Evolutionary conservation across 176 grass and related monocot species (phyloP).

Genomic region (sorghum (Sorghum bicolor)): Sorghum_bicolor_NCBIv3 NC_012874.2:19501501-19502000

Average conservation of each 20-base stretch:
- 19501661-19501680: not conserved
- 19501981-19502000: not conserved
- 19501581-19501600: not conserved
- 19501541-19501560: not conserved
- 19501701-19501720: not conserved
- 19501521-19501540: not conserved
- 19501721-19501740: not conserved
- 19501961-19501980: not conserved
- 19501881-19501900: slow-evolving; percentile 95
- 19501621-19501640: not conserved
- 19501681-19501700: not conserved
- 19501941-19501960: slow-evolving; percentile 59
- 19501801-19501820: not conserved
- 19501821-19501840: not conserved
- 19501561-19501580: not conserved
- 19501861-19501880: slow-evolving; percentile 24
- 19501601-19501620: not conserved
- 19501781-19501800: not conserved
- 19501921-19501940: slow-evolving; percentile 91
- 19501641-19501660: not conserved
- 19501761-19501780: slow-evolving; percentile 1
- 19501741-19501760: not conserved
- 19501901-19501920: slow-evolving; percentile 81
- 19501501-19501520: too few relatives aligned
- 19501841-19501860: slow-evolving; percentile 11